phyloP scores from a whole-genome alignment of 1,284 basidiomycete genomes.

The Thecaphora thlaspeos region DNA sequence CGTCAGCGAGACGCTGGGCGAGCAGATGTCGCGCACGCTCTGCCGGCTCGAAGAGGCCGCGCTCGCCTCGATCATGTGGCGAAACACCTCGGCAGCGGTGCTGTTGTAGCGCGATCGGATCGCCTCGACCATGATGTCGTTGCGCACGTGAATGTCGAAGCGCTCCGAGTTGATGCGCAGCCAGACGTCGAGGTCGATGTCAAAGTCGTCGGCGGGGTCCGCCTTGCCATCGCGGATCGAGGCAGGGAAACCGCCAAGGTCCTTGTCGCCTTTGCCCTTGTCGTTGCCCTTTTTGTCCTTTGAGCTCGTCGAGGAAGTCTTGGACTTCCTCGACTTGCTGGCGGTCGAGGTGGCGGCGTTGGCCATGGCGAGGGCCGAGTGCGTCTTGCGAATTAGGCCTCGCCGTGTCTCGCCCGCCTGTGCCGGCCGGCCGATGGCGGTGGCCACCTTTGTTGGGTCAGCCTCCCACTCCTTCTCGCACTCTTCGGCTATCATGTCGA shows the following conservation, averaged over 20 bases:
- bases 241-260: slow-evolving; percentile 15
- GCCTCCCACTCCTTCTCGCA: slow-evolving; percentile 49
- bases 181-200: slow-evolving; percentile 63
- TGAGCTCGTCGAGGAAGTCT: slow-evolving; percentile 19
- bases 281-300: slow-evolving; percentile 27
- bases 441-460: neutral
- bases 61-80: slow-evolving; percentile 38
- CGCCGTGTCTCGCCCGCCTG: slow-evolving; percentile 23
- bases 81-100: slow-evolving; percentile 47
- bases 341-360: slow-evolving; percentile 7
- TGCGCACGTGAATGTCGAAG: slow-evolving; percentile 83
- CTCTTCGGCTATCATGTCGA: slow-evolving; percentile 55
- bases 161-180: slow-evolving; percentile 84
- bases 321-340: slow-evolving; percentile 9
- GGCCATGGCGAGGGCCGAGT: slow-evolving; percentile 24
- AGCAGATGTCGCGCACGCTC: slow-evolving; percentile 28
- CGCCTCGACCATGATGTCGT: slow-evolving; percentile 62
- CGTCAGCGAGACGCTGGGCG: slow-evolving; percentile 47
- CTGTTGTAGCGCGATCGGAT: slow-evolving; percentile 49
- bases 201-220: slow-evolving; percentile 28
- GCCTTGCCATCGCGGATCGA: slow-evolving; percentile 4
- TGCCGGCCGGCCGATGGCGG: neutral
- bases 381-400: slow-evolving; percentile 33
- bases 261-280: slow-evolving; percentile 26
- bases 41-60: slow-evolving; percentile 64